These are phyloP conservation scores for Scedosporium apiospermum DNA, from an alignment of 2,329 filamentous ascomycete genomes.

Conservation along the genomic window DNA sequence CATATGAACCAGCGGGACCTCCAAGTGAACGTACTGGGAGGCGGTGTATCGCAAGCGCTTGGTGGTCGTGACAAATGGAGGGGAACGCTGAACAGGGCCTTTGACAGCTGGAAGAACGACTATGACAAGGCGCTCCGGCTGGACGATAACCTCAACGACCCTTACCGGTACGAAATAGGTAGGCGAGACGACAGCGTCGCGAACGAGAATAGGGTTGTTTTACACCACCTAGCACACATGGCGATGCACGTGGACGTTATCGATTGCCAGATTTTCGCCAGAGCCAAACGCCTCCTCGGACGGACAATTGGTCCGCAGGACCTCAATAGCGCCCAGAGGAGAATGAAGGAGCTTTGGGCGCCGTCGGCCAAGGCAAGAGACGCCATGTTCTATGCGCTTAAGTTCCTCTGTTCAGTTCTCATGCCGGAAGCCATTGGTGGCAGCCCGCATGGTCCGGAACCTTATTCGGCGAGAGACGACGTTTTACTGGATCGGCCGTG, in stretches of 20 bases:
- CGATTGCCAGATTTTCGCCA: slow-evolving; percentile 94
- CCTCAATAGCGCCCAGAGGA: slow-evolving; percentile 65
- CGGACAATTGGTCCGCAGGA: slow-evolving; percentile 77
- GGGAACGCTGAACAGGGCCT: slow-evolving; percentile 72
- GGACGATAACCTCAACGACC: slow-evolving; percentile 39
- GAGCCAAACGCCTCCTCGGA: slow-evolving; percentile 75
- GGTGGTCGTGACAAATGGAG: slow-evolving; percentile 90
- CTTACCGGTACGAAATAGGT: slow-evolving; percentile 42
- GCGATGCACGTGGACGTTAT: slow-evolving; percentile 95
- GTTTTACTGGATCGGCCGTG: slow-evolving; percentile 85
- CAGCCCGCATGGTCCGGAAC: slow-evolving; percentile 18
- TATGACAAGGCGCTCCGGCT: slow-evolving; percentile 75
- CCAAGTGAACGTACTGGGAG: slow-evolving; percentile 75
- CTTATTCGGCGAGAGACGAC: slow-evolving; percentile 80
- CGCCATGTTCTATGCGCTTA: slow-evolving; percentile 84
- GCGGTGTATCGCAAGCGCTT: slow-evolving; percentile 62
- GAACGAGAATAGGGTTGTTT: slow-evolving; percentile 78
- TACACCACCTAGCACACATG: slow-evolving; percentile 95
- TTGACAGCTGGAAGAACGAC: slow-evolving; percentile 87
- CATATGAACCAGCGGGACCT: slow-evolving; percentile 96
- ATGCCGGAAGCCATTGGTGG: slow-evolving; percentile 40
- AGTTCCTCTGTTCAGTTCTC: slow-evolving; percentile 79
- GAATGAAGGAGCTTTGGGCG: slow-evolving; percentile 86
- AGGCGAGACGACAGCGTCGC: slow-evolving; percentile 56
- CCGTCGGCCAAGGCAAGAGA: slow-evolving; percentile 80